These are phyloP conservation scores for Diaporthe humulicola DNA, from an alignment of 2,329 filamentous ascomycete genomes.

Conservation along the genomic window DNA sequence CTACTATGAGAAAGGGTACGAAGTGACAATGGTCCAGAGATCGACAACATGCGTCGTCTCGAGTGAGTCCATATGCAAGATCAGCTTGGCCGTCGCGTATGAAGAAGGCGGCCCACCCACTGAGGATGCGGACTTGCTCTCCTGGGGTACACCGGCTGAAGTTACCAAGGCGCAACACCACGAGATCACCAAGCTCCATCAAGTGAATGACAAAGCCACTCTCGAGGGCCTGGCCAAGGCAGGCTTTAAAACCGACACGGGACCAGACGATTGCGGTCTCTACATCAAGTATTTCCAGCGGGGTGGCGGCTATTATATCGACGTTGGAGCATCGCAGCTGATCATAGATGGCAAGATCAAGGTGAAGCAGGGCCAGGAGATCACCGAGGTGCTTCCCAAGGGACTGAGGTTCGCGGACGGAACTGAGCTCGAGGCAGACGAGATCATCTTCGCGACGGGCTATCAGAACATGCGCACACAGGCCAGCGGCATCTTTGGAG, in stretches of 20 bases:
- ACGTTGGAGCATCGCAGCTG: slow-evolving; percentile 73
- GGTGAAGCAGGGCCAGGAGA: slow-evolving; percentile 70
- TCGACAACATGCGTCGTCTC: slow-evolving; percentile 75
- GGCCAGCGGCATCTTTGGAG: slow-evolving; percentile 72
- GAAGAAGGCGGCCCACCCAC: slow-evolving; percentile 67
- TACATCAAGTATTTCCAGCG: slow-evolving; percentile 74
- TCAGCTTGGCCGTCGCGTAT: slow-evolving; percentile 66
- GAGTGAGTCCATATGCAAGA: slow-evolving; percentile 64
- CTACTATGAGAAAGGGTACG: slow-evolving; percentile 74
- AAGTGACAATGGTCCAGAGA: slow-evolving; percentile 78
- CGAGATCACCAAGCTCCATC: slow-evolving; percentile 52
- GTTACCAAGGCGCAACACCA: slow-evolving; percentile 71
- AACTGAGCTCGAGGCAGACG: slow-evolving; percentile 68
- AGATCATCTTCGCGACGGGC: slow-evolving; percentile 74
- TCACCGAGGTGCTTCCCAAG: slow-evolving; percentile 61
- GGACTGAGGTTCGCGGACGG: slow-evolving; percentile 67
- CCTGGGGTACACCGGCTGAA: slow-evolving; percentile 69
- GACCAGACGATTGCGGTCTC: slow-evolving; percentile 69
- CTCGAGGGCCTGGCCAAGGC: slow-evolving; percentile 63
- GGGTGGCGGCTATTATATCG: slow-evolving; percentile 79
- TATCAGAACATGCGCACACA: slow-evolving; percentile 78
- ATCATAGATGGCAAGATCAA: slow-evolving; percentile 75
- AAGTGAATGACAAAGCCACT: slow-evolving; percentile 53
- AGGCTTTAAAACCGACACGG: slow-evolving; percentile 72
- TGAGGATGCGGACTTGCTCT: slow-evolving; percentile 75